These are phyloP conservation scores for Westerdykella sp. DNA, from an alignment of 2,329 filamentous ascomycete species.

Conservation along the genomic window DNA sequence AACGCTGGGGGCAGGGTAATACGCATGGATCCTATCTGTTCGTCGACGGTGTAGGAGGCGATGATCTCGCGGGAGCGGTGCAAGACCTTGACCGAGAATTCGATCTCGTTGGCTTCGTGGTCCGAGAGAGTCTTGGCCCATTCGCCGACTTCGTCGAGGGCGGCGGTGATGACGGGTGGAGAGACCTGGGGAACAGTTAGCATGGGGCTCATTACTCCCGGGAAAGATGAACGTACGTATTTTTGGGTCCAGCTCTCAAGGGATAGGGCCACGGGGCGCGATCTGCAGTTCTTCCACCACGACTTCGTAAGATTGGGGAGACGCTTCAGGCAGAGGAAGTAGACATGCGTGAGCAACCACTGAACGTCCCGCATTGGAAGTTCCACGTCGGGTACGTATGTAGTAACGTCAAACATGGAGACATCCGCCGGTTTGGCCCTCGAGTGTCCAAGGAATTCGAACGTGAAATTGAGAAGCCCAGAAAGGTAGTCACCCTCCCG, in stretches of 20 bases:
- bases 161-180: conserved; percentile 58
- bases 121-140: conserved; percentile 52
- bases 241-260: conserved; percentile 82
- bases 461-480: conserved; percentile 69
- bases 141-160: conserved; percentile 59
- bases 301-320: conserved; percentile 70
- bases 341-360: conserved; percentile 79
- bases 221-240: conserved; percentile 38
- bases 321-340: conserved; percentile 73
- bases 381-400: conserved; percentile 56
- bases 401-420: conserved; percentile 63
- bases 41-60: conserved; percentile 81
- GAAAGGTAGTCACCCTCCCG: conserved; percentile 65
- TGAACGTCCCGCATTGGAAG: conserved; percentile 67
- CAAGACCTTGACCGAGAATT: conserved; percentile 64
- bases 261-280: conserved; percentile 68
- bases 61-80: conserved; percentile 67
- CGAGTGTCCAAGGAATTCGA: conserved; percentile 77
- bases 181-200: conserved; percentile 52
- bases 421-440: conserved; percentile 64
- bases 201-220: neutral
- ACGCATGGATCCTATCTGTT: conserved; percentile 74
- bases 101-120: conserved; percentile 37
- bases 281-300: conserved; percentile 80
- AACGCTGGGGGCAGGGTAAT: conserved; percentile 76